Conservation (phyloP, 352 stramenopile genomes). For the Phytophthora pisi region DNA sequence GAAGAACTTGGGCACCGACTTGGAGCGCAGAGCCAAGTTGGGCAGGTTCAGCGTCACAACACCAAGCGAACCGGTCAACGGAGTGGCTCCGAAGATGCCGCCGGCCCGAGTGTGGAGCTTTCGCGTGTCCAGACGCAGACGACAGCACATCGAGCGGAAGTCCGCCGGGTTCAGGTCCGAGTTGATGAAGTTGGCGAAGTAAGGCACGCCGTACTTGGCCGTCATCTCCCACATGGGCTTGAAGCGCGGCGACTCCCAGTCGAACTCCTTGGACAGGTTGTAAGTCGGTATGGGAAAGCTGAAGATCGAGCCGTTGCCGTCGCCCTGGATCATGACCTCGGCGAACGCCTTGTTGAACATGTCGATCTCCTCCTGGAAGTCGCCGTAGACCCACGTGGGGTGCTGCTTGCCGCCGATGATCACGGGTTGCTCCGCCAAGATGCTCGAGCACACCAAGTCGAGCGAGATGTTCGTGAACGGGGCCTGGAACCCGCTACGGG, state of each 20-base stretch:
- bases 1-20: constrained; percentile 35
- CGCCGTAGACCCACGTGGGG: constrained; percentile 31
- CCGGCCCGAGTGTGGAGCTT: constrained; percentile 36
- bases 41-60: constrained; percentile 40
- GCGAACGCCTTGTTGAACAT: constrained; percentile 42
- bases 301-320: constrained; percentile 41
- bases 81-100: constrained; percentile 37
- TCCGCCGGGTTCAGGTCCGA: constrained; percentile 35
- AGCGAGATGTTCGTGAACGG: constrained; percentile 41
- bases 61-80: constrained; percentile 34
- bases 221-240: constrained; percentile 40
- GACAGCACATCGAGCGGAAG: constrained; percentile 38
- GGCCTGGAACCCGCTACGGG: constrained; percentile 34
- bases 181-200: constrained; percentile 44
- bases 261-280: constrained; percentile 37
- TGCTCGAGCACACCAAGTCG: constrained; percentile 32
- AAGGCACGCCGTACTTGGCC: constrained; percentile 38
- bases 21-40: constrained; percentile 31
- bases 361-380: constrained; percentile 41
- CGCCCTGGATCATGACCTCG: constrained; percentile 39
- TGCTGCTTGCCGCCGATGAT: constrained; percentile 38
- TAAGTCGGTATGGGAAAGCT: constrained; percentile 44
- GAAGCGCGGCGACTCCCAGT: constrained; percentile 35
- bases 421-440: constrained; percentile 27
- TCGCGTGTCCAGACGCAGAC: constrained; percentile 35